Evolutionary conservation across 306 rosid genomes (phyloP), one percentile per base, ranked within the genome.

Genomic region (Boehmeria nivea): DNA sequence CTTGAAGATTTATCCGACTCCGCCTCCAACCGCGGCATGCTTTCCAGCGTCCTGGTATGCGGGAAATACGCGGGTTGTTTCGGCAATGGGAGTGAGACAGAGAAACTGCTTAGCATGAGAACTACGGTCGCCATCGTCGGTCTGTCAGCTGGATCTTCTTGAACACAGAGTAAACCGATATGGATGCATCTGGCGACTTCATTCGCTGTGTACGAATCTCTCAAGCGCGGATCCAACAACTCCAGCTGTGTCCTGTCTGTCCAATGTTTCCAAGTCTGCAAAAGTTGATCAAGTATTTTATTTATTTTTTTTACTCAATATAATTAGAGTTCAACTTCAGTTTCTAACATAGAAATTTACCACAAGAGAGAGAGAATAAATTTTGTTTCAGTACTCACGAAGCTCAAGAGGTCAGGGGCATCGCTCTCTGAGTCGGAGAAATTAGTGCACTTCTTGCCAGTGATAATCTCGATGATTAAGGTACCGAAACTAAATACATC

Each of bases 231-330:
- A 17, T 71, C 69, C 59, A 75, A 14, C 36, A 69, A 20, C 1
- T 69, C 72, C 23, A 40, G 47, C 8, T 21, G 20, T 1, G 22
- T 55, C 24, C 62, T 69, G 0, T 60, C 47, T 31, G 27, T 69
- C 80, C 80, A 75, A 10, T 46, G 57, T 17, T 43, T 55, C 80
- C 76, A 75, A 40, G 62, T 72, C 76, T 69, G 45, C 16, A 38
- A 8, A 8, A 3, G 34, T 28, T 28, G 5, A 28, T 28, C 8
- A n/a, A n/a, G n/a, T n/a, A n/a, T n/a, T n/a, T n/a, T n/a, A n/a
- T n/a, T n/a, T n/a, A n/a, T n/a, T n/a, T n/a, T n/a, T n/a, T n/a
- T n/a, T n/a, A n/a, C n/a, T 4, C 6, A 7, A n/a, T n/a, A n/a
- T n/a, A n/a, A n/a, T n/a, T n/a, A n/a, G n/a, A n/a, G n/a, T n/a